phyloP scores from a whole-genome alignment of 176 grass and related monocot genomes.

The Triticum monococcum region DNA sequence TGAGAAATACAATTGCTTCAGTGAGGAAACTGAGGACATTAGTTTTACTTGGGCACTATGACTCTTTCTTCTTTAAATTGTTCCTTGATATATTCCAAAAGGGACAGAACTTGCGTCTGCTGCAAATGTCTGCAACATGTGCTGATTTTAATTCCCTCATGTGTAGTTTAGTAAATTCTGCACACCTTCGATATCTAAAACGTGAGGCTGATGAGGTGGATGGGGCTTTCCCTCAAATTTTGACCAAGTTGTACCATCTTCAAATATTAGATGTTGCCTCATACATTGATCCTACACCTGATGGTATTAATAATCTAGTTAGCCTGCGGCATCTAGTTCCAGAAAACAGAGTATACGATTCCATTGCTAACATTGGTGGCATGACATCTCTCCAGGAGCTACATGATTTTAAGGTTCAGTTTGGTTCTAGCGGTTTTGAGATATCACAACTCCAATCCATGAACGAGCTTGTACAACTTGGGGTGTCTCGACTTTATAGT shows the following conservation, averaged over 20 bases:
- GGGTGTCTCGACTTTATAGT: too few relatives aligned
- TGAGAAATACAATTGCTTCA: too few relatives aligned
- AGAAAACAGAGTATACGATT: too few relatives aligned
- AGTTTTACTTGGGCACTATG: too few relatives aligned
- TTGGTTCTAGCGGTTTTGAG: neutral
- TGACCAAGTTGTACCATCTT: conserved; percentile 39
- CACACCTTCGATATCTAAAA: too few relatives aligned
- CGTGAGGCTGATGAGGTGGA: neutral
- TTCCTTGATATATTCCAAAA: neutral
- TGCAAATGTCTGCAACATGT: conserved; percentile 2
- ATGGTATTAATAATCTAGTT: neutral
- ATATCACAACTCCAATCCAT: conserved; percentile 10
- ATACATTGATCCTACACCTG: too few relatives aligned
- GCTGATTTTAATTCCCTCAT: neutral
- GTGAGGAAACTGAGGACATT: too few relatives aligned
- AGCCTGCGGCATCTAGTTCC: neutral
- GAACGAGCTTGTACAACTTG: neutral
- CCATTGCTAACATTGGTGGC: neutral
- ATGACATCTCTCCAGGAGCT: conserved; percentile 17
- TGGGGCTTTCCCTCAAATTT: neutral
- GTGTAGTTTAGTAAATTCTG: too few relatives aligned
- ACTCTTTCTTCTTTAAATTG: too few relatives aligned
- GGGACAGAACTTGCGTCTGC: neutral
- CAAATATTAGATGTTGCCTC: conserved; percentile 29
- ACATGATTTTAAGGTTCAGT: neutral